phyloP scores from a whole-genome alignment of 192 early-diverging fungal species.

The Coemansia sp. region DNA sequence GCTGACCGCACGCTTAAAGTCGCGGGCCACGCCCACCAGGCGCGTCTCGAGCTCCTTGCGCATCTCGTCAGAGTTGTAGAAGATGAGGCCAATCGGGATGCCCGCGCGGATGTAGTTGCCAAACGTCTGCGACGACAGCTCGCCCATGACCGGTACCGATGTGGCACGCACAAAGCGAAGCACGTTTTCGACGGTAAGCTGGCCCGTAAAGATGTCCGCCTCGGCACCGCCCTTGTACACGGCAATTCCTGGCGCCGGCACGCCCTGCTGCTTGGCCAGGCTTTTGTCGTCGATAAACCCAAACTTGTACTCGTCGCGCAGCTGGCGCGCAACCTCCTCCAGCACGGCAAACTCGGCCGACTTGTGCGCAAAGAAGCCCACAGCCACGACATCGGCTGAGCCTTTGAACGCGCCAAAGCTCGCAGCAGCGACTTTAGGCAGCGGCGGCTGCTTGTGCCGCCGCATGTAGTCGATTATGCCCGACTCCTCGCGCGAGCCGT shows the following conservation, averaged over 20 bases:
- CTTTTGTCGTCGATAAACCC: conserved; percentile 66
- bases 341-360: conserved; percentile 62
- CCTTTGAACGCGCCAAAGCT: conserved; percentile 66
- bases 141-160: conserved; percentile 85
- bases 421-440: conserved; percentile 62
- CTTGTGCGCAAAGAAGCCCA: conserved; percentile 70
- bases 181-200: conserved; percentile 53
- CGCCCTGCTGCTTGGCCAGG: conserved; percentile 52
- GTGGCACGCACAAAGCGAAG: conserved; percentile 67
- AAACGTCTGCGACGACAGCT: conserved; percentile 88
- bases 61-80: conserved; percentile 67
- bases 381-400: conserved; percentile 79
- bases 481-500: conserved; percentile 82
- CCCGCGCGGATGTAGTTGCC: conserved; percentile 72
- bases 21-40: conserved; percentile 68
- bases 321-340: conserved; percentile 63
- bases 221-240: conserved; percentile 86
- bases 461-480: conserved; percentile 89
- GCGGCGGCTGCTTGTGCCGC: conserved; percentile 80
- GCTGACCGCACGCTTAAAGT: conserved; percentile 79
- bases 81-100: conserved; percentile 85
- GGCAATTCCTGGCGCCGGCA: conserved; percentile 65
- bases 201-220: conserved; percentile 62
- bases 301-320: conserved; percentile 87
- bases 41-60: conserved; percentile 52